Evolutionary conservation across 345 rosid genomes (phyloP), one percentile per base, ranked within the genome.

Genomic region (Eucalyptus curtisii): DNA sequence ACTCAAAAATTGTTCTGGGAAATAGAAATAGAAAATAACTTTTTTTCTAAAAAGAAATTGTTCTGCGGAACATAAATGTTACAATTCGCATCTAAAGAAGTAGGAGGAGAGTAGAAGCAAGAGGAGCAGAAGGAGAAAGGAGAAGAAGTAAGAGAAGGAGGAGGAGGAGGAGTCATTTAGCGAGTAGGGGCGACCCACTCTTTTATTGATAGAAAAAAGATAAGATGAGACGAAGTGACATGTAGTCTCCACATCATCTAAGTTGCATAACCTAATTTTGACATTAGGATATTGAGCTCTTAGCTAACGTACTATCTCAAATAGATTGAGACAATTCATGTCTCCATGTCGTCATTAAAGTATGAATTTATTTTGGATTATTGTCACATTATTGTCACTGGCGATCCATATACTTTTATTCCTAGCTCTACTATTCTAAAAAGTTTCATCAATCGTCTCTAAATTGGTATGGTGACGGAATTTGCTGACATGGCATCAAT

Each of bases 1-100:
- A 17, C 0, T 50, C 1, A 19, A 0, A 52, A 52, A 52, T 52
- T 19, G 0, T 52, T 52, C 1, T 0, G 0, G 4, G 0, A 0
- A 19, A 7, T 52, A 19, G 1, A 19, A 52, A 52, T 52, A 52
- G 0, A 52, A 50, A 50, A 6, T 0, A 50, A 17, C 5, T 3
- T 17, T 52, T 17, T 52, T 52, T 52, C 0, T 17, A 0, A 52
- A 52, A 52, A 52, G 20, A 52, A 52, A 19, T 52, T 19, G 4
- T 19, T 52, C 1, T 6, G 0, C 0, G 3, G 0, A 52, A 52
- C 0, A 52, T 0, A 19, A 7, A 52, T 7, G 0, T 52, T 52
- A 52, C 24, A 2, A 3, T 52, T 52, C 24, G 3, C 24, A 19
- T 7, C 4, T 7, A 17, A 52, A 52, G 24, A 52, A 52, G 0